phyloP scores from a whole-genome alignment of 208 protist genomes.

The Spironucleus salmonicida region DNA sequence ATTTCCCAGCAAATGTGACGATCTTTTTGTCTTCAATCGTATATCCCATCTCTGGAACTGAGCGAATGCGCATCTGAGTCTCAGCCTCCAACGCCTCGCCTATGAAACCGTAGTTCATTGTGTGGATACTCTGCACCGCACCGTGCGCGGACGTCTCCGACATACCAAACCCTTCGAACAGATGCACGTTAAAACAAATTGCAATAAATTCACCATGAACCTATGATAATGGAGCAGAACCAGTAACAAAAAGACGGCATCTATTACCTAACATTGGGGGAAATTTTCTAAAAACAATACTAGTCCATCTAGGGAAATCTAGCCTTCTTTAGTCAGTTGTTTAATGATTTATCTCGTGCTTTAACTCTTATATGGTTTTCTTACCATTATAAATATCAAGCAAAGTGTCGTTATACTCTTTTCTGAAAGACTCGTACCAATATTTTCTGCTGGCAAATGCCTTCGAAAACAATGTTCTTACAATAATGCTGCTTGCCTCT shows the following conservation, averaged over 20 bases:
- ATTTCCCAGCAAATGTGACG: not conserved
- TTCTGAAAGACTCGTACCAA: not conserved
- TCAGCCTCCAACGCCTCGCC: not conserved
- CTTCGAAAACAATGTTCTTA: not conserved
- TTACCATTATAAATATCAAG: not conserved
- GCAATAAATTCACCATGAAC: conserved; percentile 4
- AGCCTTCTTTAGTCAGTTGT: not conserved
- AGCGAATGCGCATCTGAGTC: not conserved
- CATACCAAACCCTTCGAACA: conserved; percentile 35
- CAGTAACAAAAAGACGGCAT: conserved; percentile 14
- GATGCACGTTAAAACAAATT: not conserved
- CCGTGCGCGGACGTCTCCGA: conserved; percentile 16
- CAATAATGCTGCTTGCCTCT: not conserved
- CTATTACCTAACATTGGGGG: not conserved
- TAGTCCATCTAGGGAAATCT: not conserved
- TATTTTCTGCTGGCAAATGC: not conserved
- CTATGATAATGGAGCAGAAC: conserved; percentile 22
- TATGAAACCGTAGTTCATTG: not conserved
- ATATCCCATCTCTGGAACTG: not conserved
- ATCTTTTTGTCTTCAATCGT: not conserved
- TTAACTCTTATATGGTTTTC: not conserved
- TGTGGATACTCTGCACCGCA: not conserved
- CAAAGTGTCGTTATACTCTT: not conserved
- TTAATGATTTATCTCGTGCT: not conserved
- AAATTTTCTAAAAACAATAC: not conserved